These are phyloP conservation scores for Sporothrix protearum DNA, from an alignment of 2,329 filamentous ascomycete genomes.

Conservation along the genomic window DNA sequence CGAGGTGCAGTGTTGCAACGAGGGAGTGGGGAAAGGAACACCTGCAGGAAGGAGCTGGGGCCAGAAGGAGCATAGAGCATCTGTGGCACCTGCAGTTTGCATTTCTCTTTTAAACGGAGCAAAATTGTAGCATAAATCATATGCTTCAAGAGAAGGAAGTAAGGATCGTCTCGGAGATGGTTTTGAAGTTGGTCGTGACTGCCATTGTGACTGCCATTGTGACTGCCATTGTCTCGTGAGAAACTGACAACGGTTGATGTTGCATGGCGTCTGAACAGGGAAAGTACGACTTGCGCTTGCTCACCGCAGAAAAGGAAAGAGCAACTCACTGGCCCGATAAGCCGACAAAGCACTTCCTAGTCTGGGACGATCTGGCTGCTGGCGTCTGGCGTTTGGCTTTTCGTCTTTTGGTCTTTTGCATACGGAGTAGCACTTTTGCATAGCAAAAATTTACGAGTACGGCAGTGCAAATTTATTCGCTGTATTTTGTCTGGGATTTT, in stretches of 20 bases:
- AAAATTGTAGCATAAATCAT: not conserved
- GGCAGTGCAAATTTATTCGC: conserved; percentile 8
- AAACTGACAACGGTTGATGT: not conserved
- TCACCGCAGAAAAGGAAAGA: not conserved
- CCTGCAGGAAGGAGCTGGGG: conserved; percentile 8
- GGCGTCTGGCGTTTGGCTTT: not conserved
- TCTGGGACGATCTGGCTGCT: not conserved
- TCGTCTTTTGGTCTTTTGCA: too few relatives aligned
- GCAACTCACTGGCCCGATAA: not conserved
- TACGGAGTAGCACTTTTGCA: not conserved
- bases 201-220: not conserved
- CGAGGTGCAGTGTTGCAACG: conserved; percentile 10
- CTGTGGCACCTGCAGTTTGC: conserved; percentile 8
- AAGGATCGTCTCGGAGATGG: not conserved
- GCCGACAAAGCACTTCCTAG: conserved; percentile 8
- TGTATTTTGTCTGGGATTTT: not conserved
- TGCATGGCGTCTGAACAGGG: not conserved
- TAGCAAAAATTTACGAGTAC: too few relatives aligned
- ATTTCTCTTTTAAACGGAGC: not conserved
- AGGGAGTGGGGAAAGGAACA: not conserved
- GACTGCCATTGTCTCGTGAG: not conserved
- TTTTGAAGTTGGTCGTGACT: not conserved
- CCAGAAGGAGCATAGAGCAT: conserved; percentile 1
- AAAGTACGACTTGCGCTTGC: conserved; percentile 6
- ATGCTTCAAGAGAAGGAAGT: not conserved